Evolutionary conservation across 495 filamentous ascomycete species (phyloP).

Genomic region (Amphirosellinia nigrospora): DNA sequence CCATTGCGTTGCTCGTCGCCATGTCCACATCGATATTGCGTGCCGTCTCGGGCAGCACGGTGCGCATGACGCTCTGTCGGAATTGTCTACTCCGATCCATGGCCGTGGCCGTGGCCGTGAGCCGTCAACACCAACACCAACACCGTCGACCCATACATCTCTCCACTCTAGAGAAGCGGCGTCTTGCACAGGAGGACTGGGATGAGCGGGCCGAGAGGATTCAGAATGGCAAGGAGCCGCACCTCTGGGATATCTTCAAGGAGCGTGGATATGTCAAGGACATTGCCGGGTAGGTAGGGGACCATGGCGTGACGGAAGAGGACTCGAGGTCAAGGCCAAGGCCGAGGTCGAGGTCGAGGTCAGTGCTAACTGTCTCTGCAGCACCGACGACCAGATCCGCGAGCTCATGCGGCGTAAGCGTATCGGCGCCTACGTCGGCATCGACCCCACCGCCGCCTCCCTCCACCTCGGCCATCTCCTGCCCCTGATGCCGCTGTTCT

Average conservation of each 20-base stretch:
- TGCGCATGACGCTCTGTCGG: slow-evolving; percentile 33
- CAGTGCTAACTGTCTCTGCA: slow-evolving; percentile 34
- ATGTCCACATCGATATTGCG: slow-evolving; percentile 26
- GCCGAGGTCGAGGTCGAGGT: too few species aligned
- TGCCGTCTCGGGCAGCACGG: not conserved
- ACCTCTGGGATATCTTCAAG: slow-evolving; percentile 73
- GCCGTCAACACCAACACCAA: slow-evolving; percentile 24
- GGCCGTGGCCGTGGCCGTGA: slow-evolving; percentile 14
- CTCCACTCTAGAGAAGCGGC: slow-evolving; percentile 56
- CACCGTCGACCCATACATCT: slow-evolving; percentile 30
- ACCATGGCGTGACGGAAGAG: too few species aligned
- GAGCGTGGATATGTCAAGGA: slow-evolving; percentile 82
- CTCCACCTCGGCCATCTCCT: slow-evolving; percentile 92
- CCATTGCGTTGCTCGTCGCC: not conserved
- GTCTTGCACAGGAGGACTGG: slow-evolving; percentile 65
- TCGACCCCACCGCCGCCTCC: slow-evolving; percentile 91
- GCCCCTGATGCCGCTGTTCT: slow-evolving; percentile 92
- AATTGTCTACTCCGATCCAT: slow-evolving; percentile 34
- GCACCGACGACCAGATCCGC: slow-evolving; percentile 69
- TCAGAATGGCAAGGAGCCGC: slow-evolving; percentile 62
- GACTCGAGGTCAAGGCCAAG: too few species aligned
- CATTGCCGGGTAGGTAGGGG: slow-evolving; percentile 73
- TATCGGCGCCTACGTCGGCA: slow-evolving; percentile 82
- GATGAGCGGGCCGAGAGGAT: slow-evolving; percentile 61
- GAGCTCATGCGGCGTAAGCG: slow-evolving; percentile 71